Evolutionary conservation across 1,284 basidiomycete species (phyloP), one percentile per base, ranked within the genome.

Genomic region (Austropuccinia psidii): DNA sequence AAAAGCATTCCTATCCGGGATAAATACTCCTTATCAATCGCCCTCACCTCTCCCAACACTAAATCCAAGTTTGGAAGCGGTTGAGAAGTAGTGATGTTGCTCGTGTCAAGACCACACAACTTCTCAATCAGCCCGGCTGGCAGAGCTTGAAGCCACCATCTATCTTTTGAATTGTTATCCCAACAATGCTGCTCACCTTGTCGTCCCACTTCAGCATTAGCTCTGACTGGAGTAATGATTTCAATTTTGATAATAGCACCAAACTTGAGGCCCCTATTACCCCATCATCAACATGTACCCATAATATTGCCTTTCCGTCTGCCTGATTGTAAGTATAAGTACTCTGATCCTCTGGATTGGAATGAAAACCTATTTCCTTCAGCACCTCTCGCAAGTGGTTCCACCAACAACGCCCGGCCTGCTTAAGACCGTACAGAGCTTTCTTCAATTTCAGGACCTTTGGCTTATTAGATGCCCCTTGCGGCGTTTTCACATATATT

Each of bases 381-480:
- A 68, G 19, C 15, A 29, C 29, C 3, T 39, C 35, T 21, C 24
- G 15, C 15, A 68, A 24, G 9, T 65, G 45, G 4, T 29, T 27
- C 65, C 65, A 67, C 65, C 65, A 67, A 39, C 65, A 67, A 4
- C 49, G 47, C 13, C 11, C 33, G 1, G 37, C 66, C 19, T 68
- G 50, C 3, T 33, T 43, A 8, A 52, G 55, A 11, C 66, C 66
- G 21, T 67, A 67, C 8, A 67, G 31, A 1, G 49, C 65, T 31
- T 54, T 67, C 24, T n/a, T 13, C 3, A 67, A 37, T 43, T 29
- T 8, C 4, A 54, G 17, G 11, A 35, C 31, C 15, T 29, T 37
- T 1, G n/a, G n/a, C n/a, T n/a, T n/a, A n/a, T 24, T 21, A 7
- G 6, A 5, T 13, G 24, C 15, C 15, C 39, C 41, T 1, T 15